Conservation (phyloP, 805 yeast genomes). For the Saturnispora mendoncae region DNA sequence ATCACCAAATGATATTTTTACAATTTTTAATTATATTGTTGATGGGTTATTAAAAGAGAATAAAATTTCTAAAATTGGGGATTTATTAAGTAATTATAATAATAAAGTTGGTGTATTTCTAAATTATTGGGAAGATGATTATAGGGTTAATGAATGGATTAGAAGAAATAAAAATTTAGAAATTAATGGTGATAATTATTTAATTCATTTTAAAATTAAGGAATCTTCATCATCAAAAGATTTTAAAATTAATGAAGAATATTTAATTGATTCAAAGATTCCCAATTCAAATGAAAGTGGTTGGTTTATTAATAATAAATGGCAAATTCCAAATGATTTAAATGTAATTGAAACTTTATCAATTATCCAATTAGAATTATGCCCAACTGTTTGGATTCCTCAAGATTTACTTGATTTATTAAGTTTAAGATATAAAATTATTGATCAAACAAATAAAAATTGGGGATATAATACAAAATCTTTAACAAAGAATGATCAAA, state of each 20-base stretch:
- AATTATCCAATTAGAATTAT: slow-evolving; percentile 23
- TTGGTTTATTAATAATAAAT: slow-evolving; percentile 4
- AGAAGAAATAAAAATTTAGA: slow-evolving; percentile 12
- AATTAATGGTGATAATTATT: slow-evolving; percentile 19
- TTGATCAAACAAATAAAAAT: slow-evolving; percentile 20
- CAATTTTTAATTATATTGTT: slow-evolving; percentile 24
- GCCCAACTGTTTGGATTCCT: slow-evolving; percentile 29
- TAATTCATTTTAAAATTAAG: slow-evolving; percentile 27
- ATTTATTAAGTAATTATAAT: slow-evolving; percentile 21
- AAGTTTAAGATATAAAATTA: slow-evolving; percentile 19
- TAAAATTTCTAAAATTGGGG: slow-evolving; percentile 20
- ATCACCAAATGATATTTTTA: slow-evolving; percentile 27
- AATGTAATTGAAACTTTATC: slow-evolving; percentile 16
- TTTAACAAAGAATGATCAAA: slow-evolving; percentile 2
- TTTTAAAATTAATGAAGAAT: slow-evolving; percentile 3
- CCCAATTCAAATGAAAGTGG: not conserved
- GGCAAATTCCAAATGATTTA: slow-evolving; percentile 12
- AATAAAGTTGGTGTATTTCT: slow-evolving; percentile 28
- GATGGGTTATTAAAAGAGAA: slow-evolving; percentile 16
- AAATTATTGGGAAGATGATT: slow-evolving; percentile 27
- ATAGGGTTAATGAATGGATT: slow-evolving; percentile 20
- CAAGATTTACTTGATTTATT: slow-evolving; percentile 22
- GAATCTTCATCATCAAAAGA: slow-evolving; percentile 17
- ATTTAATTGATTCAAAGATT: not conserved
- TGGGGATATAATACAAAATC: slow-evolving; percentile 14